These are phyloP conservation scores for Termitomyces sp. DNA, from an alignment of 1,284 basidiomycete genomes.

Conservation along the genomic window DNA sequence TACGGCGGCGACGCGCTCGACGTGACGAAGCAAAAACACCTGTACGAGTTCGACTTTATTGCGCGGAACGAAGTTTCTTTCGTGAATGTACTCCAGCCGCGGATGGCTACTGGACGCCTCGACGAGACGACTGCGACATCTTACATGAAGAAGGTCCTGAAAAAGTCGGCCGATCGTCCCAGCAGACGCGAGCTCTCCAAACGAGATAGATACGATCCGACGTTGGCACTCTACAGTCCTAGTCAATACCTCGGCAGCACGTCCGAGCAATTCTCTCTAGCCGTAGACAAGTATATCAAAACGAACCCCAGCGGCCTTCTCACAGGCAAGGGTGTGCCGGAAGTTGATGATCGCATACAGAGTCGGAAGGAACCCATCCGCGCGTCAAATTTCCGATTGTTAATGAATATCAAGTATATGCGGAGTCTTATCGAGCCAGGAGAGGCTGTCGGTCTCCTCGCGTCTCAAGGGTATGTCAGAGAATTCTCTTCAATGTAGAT, in stretches of 20 bases:
- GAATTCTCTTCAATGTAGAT: background rate
- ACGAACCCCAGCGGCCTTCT: constrained; percentile 77
- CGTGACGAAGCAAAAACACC: constrained; percentile 92
- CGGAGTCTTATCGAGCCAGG: constrained; percentile 93
- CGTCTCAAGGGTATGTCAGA: constrained; percentile 86
- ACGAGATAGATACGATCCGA: constrained; percentile 62
- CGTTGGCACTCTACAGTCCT: constrained; percentile 76
- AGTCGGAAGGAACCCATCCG: constrained; percentile 47
- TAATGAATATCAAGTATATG: constrained; percentile 92
- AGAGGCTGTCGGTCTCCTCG: constrained; percentile 94
- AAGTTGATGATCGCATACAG: constrained; percentile 32
- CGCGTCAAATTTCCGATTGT: constrained; percentile 62
- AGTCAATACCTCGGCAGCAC: constrained; percentile 83
- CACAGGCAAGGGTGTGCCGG: constrained; percentile 44
- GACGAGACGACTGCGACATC: constrained; percentile 65
- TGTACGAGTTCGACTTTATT: constrained; percentile 91
- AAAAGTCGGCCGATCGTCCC: constrained; percentile 42
- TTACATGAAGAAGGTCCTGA: constrained; percentile 91
- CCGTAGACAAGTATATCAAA: constrained; percentile 79
- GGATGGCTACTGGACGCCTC: constrained; percentile 50
- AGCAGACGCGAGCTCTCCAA: constrained; percentile 19
- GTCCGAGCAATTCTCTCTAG: constrained; percentile 88
- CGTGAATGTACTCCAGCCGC: constrained; percentile 70
- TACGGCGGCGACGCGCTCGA: constrained; percentile 98
- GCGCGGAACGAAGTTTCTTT: constrained; percentile 84